Evolutionary conservation across 345 rosid species (phyloP), one percentile per base, ranked within the genome.

Genomic region (Euphorbia peplus): DNA sequence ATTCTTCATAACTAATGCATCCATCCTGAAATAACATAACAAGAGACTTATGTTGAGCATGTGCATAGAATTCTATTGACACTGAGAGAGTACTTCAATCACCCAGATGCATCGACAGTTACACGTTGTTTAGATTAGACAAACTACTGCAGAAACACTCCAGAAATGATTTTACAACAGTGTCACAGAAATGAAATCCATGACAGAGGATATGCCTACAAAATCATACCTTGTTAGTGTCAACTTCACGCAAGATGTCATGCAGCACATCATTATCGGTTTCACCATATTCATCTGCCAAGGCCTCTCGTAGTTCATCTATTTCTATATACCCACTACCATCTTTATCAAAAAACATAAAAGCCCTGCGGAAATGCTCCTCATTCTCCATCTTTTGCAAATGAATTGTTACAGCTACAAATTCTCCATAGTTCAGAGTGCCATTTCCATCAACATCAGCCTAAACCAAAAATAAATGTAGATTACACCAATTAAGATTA

Each of bases 381-480:
- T 91, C 97, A 52, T 95, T 95, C 77, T 88, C 99, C 89, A 95
- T 89, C 86, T 89, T 89, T 84, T 88, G 96, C 85, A 95, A 82
- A 80, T 95, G 99, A 70, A 95, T 87, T n/a, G 96, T 89, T 72
- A 95, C 99, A 21, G 97, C 99, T 42, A 91, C 97, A 78, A 95
- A 95, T 72, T 95, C 99, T 39, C 97, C 96, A 55, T 91, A 95
- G 75, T 89, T 95, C 63, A 95, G 76, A 9, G 86, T 80, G 52
- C 99, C 99, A 72, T 91, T 90, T 41, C 96, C 95, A 77, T 91
- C 95, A 68, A 91, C 93, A 84, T 95, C 99, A 58, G 97, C 99
- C 99, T 95, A 76, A 70, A 79, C 54, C 73, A 64, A 64, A 47
- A 65, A 24, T 57, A 15, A 66, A 2, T 18, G 58, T 18, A 28